Evolutionary conservation across 139 green algal genomes (phyloP).

Genomic region (Closterium sp.): DNA sequence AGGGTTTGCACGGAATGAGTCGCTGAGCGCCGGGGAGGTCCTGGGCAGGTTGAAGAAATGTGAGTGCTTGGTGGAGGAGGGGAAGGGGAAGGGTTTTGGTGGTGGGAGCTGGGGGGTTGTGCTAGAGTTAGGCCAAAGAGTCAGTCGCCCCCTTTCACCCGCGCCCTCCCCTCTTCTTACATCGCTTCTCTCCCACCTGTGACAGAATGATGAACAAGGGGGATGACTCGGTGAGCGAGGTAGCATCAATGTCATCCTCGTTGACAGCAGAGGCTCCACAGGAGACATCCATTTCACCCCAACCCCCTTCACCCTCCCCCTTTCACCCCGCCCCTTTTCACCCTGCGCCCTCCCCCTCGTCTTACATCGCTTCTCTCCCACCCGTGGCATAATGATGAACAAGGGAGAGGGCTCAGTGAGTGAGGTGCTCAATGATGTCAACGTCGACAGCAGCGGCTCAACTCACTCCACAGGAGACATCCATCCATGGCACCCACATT

Average conservation of each 20-base stretch:
- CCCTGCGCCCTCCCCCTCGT: too few species aligned
- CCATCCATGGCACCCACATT: not conserved
- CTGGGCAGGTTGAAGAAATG: too few species aligned
- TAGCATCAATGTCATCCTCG: not conserved
- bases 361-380: not conserved
- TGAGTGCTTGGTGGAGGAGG: not conserved
- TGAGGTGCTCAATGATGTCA: not conserved
- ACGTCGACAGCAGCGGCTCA: too few species aligned
- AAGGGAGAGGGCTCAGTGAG: not conserved
- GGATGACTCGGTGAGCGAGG: not conserved
- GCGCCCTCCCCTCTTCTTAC: too few species aligned
- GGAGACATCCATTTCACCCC: too few species aligned
- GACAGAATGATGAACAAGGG: not conserved
- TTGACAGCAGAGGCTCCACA: too few species aligned
- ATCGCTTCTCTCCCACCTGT: not conserved
- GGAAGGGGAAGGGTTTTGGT: not conserved
- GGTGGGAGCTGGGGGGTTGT: too few species aligned
- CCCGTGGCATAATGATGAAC: not conserved
- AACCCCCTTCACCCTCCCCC: too few species aligned
- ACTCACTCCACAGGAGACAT: not conserved
- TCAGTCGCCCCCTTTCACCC: too few species aligned
- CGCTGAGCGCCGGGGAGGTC: too few species aligned
- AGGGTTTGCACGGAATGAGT: too few species aligned
- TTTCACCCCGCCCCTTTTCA: not conserved
- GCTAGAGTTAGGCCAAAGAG: too few species aligned